Base-by-base conservation (phyloP, 257 asterid genomes). In the Penstemon eatonii region DNA sequence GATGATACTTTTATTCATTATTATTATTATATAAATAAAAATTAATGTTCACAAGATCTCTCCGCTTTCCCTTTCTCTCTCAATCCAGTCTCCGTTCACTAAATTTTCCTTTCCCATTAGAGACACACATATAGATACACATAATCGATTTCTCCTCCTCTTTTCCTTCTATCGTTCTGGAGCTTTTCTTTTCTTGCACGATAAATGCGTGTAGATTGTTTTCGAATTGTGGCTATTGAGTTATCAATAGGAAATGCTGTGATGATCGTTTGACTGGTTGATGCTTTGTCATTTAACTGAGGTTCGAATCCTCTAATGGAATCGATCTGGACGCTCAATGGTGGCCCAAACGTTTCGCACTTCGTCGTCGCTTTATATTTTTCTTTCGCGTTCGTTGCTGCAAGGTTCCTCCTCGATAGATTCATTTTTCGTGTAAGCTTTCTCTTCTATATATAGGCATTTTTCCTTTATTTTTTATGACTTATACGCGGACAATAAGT, bases 381-480 rank as follows among this genome's bases (percentile, higher is more conserved):
- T 69, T 87, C 85, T 19, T 76, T 89, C 8, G 80, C 75, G 7
- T 89, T 91, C 74, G 75, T 83, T n/a, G 74, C 73, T 7, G 91
- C 83, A 6, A 89, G 97, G 85, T 78, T 84, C 75, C 55, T 91
- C 72, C 89, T 91, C 39, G 96, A 94, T 76, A 85, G 82, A 81
- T 83, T 80, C 82, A 67, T 90, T 59, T 87, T 86, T 68, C 88
- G 62, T 42, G 80, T 76, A 71, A 65, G 73, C 42, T 66, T 66
- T 38, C 68, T 11, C 40, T 8, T 5, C 9, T 7, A 25, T 25
- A 25, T 19, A 25, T 39, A 11, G 19, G 12, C 3, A 8, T 42
- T 33, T 38, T 5, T 45, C 66, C 8, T 10, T 38, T 40, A 56
- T 13, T 18, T 39, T 47, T 42, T 38, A 6, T 8, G 39, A 47